These are phyloP conservation scores for Trichosporon sp. DNA, from an alignment of 1,284 basidiomycete species.

Conservation along the genomic window DNA sequence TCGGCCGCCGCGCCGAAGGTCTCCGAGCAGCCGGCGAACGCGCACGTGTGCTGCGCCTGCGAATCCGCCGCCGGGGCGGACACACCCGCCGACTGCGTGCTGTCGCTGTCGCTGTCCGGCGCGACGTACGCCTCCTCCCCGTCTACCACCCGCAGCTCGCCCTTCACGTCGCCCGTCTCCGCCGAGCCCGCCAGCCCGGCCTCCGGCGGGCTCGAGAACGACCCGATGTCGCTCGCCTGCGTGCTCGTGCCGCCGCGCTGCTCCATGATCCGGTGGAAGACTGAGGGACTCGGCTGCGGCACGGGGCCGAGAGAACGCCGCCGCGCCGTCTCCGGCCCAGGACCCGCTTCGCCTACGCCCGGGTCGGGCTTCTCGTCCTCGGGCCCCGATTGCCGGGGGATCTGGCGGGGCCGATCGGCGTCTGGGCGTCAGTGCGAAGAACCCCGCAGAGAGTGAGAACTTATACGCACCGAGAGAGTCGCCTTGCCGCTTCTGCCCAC, in stretches of 20 bases:
- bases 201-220: slow-evolving; percentile 10
- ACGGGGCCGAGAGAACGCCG: slow-evolving; percentile 13
- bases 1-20: neutral
- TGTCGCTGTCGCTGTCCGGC: slow-evolving; percentile 9
- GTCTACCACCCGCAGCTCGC: slow-evolving; percentile 12
- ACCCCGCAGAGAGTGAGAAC: too few species aligned
- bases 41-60: neutral
- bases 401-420: neutral
- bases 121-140: slow-evolving; percentile 20
- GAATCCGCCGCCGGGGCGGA: neutral
- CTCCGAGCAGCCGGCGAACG: neutral
- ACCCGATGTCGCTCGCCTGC: slow-evolving; percentile 7
- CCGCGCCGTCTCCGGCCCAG: slow-evolving; percentile 13
- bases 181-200: too few species aligned
- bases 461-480: neutral
- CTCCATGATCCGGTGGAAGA: slow-evolving; percentile 11
- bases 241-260: neutral
- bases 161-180: neutral
- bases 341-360: slow-evolving; percentile 9
- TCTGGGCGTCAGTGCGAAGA: neutral
- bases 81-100: neutral
- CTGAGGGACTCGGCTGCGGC: slow-evolving; percentile 16
- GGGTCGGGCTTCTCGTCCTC: neutral
- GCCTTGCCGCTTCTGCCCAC: neutral
- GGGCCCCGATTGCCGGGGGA: neutral